Percentiles rank a stretch among this genome's conserved stretches.
These are phyloP conservation scores for Pseudognaphalium luteoalbum DNA, from an alignment of 129 eudicot genomes.

Conservation along the genomic window DNA sequence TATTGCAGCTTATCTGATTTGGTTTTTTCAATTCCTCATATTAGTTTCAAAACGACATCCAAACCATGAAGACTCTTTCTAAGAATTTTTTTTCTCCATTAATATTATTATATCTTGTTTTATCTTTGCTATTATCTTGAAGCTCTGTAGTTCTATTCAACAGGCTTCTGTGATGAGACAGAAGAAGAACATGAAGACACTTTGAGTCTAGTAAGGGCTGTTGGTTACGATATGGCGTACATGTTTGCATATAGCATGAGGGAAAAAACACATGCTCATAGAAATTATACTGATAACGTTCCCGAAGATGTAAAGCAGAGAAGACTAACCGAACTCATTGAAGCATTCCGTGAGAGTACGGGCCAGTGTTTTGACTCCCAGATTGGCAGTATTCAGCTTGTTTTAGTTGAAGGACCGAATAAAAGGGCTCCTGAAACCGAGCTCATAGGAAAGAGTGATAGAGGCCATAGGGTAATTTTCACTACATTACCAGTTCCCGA, in stretches of 20 bases:
- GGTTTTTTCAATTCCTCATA: background rate
- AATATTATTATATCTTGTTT: background rate
- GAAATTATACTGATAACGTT: slow-evolving; percentile 79
- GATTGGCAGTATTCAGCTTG: slow-evolving; percentile 77
- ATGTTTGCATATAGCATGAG: slow-evolving; percentile 99
- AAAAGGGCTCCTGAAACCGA: slow-evolving; percentile 92
- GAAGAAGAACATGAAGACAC: slow-evolving; percentile 93
- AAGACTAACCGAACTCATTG: slow-evolving; percentile 83
- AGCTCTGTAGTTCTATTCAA: slow-evolving; percentile 11
- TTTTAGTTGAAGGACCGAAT: slow-evolving; percentile 96
- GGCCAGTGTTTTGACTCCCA: slow-evolving; percentile 83
- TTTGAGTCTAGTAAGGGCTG: slow-evolving; percentile 64
- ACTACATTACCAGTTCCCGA: slow-evolving; percentile 53
- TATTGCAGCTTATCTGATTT: slow-evolving; percentile 6
- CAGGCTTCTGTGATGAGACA: slow-evolving; percentile 97
- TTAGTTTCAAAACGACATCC: background rate
- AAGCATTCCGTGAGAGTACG: slow-evolving; percentile 82
- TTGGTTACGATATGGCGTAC: slow-evolving; percentile 98
- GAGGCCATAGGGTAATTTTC: slow-evolving; percentile 85
- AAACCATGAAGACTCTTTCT: background rate
- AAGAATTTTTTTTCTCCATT: background rate
- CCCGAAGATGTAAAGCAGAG: slow-evolving; percentile 85
- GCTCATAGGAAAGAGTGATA: slow-evolving; percentile 97
- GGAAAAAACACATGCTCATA: slow-evolving; percentile 98
- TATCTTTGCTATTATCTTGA: slow-evolving; percentile 11